Percentiles rank a stretch among this genome's conserved stretches.
Conservation (phyloP, 2,329 filamentous ascomycete species). For the Fusarium dimerum region DNA sequence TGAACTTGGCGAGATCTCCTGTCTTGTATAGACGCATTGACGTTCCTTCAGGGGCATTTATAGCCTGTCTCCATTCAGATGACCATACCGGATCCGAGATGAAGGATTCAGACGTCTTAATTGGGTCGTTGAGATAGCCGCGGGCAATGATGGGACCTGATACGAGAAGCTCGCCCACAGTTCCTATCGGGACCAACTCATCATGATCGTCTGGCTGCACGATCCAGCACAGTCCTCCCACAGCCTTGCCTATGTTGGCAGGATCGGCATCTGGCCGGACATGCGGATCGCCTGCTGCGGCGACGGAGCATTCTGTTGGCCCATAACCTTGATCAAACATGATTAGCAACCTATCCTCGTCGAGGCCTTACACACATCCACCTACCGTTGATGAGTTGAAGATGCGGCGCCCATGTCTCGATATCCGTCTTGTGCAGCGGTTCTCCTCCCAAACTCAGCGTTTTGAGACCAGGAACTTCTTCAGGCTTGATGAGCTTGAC, state of each 20-base stretch:
- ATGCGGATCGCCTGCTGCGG: slow-evolving; percentile 8
- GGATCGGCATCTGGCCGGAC: neutral
- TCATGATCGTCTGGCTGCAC: slow-evolving; percentile 7
- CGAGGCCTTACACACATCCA: neutral
- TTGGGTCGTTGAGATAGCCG: slow-evolving; percentile 10
- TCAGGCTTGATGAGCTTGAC: slow-evolving; percentile 10
- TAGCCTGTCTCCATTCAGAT: slow-evolving; percentile 46
- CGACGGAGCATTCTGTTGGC: slow-evolving; percentile 19
- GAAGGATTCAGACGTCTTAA: slow-evolving; percentile 2
- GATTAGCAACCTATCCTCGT: neutral
- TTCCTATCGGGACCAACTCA: slow-evolving; percentile 13
- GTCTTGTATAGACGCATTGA: slow-evolving; percentile 3
- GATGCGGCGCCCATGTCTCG: too few species aligned
- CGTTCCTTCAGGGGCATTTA: slow-evolving; percentile 39
- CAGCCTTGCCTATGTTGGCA: slow-evolving; percentile 9
- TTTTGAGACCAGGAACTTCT: slow-evolving; percentile 10
- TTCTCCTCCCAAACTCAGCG: slow-evolving; percentile 20
- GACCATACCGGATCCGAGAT: slow-evolving; percentile 1
- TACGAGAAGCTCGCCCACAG: slow-evolving; percentile 22
- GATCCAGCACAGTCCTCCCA: slow-evolving; percentile 15
- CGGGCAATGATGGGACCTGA: slow-evolving; percentile 17
- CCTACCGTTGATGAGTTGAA: too few species aligned
- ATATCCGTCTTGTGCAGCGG: neutral
- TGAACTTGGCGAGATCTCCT: neutral
- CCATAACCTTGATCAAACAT: slow-evolving; percentile 24